phyloP scores from a whole-genome alignment of 2,329 filamentous ascomycete species.

The Dothideomycetes sp. region DNA sequence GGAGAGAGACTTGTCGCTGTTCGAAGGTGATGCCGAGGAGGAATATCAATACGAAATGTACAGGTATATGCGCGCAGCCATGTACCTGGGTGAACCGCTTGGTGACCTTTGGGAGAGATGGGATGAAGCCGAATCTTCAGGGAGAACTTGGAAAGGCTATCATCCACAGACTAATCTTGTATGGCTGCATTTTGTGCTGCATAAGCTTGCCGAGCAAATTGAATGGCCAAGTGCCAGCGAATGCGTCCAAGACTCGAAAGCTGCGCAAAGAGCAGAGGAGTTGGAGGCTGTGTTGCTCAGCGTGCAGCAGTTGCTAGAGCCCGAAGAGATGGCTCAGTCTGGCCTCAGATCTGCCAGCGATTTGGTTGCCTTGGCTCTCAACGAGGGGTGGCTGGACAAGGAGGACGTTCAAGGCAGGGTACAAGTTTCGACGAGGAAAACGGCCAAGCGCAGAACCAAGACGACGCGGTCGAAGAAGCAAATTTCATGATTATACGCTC shows the following conservation, averaged over 20 bases:
- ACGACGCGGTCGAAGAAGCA: conserved; percentile 6
- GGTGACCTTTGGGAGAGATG: conserved; percentile 27
- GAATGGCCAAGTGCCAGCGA: conserved; percentile 13
- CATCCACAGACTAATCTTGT: conserved; percentile 53
- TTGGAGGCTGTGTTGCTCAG: conserved; percentile 30
- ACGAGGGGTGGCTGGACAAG: conserved; percentile 27
- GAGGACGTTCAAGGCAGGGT: conserved; percentile 26
- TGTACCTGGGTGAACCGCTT: conserved; percentile 33
- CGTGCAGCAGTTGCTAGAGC: conserved; percentile 32
- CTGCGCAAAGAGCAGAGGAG: conserved; percentile 26
- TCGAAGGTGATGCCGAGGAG: conserved; percentile 37
- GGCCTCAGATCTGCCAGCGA: conserved; percentile 15
- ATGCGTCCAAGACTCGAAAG: neutral
- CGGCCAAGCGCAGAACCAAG: conserved; percentile 12
- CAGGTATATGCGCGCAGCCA: conserved; percentile 40
- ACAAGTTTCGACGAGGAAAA: conserved; percentile 1
- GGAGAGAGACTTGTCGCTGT: conserved; percentile 34
- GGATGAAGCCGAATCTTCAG: conserved; percentile 17
- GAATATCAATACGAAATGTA: conserved; percentile 51
- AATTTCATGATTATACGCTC: neutral
- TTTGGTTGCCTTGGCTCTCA: conserved; percentile 25
- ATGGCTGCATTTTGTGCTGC: conserved; percentile 54
- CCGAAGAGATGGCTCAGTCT: conserved; percentile 23
- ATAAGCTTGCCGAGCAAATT: conserved; percentile 40
- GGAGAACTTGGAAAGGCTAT: conserved; percentile 43